Evolutionary conservation across 495 filamentous ascomycete species (phyloP).

Genomic region (Talaromyces thailandensis): DNA sequence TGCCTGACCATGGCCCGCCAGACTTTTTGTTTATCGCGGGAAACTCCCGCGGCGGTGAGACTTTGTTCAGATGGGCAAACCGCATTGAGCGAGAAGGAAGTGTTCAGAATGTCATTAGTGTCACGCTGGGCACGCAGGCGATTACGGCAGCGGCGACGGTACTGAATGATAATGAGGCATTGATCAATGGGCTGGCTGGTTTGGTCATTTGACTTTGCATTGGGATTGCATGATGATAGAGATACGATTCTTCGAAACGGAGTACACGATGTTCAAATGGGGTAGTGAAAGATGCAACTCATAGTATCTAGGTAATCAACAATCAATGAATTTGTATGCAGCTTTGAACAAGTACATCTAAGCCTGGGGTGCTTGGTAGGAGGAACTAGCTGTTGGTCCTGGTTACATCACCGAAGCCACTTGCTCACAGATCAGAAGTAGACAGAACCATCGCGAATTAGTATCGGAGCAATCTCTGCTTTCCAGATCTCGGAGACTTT

Average conservation of each 20-base stretch:
- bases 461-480: background rate
- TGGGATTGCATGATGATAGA: background rate
- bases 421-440: background rate
- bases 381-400: too few relatives aligned
- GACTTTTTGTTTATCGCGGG: slow-evolving; percentile 78
- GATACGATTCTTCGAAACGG: background rate
- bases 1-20: slow-evolving; percentile 21
- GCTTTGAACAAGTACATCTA: too few relatives aligned
- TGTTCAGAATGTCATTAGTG: slow-evolving; percentile 57
- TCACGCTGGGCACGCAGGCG: slow-evolving; percentile 67
- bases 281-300: background rate
- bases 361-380: too few relatives aligned
- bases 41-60: slow-evolving; percentile 73
- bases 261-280: background rate
- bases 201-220: background rate
- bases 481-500: background rate
- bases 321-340: too few relatives aligned
- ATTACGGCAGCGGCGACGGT: slow-evolving; percentile 78
- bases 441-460: background rate
- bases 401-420: too few relatives aligned
- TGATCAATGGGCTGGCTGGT: background rate
- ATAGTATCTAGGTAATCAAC: background rate
- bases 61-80: slow-evolving; percentile 83
- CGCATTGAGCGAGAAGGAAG: slow-evolving; percentile 35
- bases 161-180: slow-evolving; percentile 40